Evolutionary conservation across 2,329 filamentous ascomycete genomes (phyloP), one percentile per base, ranked within the genome.

Genomic region (Trichophyton simii): DNA sequence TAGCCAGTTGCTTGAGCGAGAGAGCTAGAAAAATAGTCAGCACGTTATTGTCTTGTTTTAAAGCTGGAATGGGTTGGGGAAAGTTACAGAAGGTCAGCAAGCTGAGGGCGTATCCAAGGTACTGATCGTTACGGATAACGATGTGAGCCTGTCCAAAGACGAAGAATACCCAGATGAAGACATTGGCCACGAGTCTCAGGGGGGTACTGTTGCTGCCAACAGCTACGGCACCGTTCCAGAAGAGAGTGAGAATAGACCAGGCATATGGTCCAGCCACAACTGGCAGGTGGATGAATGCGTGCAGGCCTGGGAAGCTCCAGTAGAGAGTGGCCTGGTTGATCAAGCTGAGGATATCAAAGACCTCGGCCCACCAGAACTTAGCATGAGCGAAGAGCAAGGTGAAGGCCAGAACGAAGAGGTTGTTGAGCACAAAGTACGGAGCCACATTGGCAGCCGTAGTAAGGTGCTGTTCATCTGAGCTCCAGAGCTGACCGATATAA

Each of bases 201-300:
- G 86, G 79, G 3, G 90, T 73, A 62, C 78, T 82, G 62, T 85
- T 77, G 6, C 84, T 81, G 70, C 89, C 79, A n/a, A 92, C 83
- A 71, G 88, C 88, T 57, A 91, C 85, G 20, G 91, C 89, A 7
- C 91, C 91, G 67, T 90, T 89, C 89, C 89, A 95, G 79, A 91
- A 92, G 60, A 96, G 80, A 34, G 88, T 87, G 13, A 92, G 85
- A 70, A 94, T 88, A 13, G 87, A 91, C 88, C 89, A 96, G 1
- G 87, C 88, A 67, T 95, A 79, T 4, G 91, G 91, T 0, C 85
- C 88, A 15, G 87, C 86, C 22, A 91, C 84, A 52, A 85, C 85
- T 4, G 89, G 84, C 9, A 85, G 77, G 74, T 95, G 90, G 67
- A 95, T 88, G 68, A 88, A 84, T 63, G 85, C 81, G 3, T 88